Evolutionary conservation across 2,329 filamentous ascomycete genomes (phyloP).

Genomic region (Ceratocystis diversiconidia): DNA sequence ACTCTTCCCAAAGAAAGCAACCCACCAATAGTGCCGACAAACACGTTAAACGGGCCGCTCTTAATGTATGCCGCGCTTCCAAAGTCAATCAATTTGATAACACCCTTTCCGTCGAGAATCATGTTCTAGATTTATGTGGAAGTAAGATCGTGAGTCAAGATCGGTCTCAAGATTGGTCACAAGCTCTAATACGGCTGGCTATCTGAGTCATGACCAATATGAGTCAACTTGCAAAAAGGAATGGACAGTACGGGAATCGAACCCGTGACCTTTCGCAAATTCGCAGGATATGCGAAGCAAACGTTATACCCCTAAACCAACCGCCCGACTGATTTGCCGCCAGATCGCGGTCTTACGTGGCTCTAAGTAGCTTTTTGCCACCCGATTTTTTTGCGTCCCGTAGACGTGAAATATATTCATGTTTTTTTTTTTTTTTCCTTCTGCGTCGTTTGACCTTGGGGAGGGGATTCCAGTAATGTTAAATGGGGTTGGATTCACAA

Average conservation of each 20-base stretch:
- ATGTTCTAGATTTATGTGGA: no score
- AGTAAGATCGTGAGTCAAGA: no score
- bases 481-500: no score
- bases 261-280: slow-evolving; percentile 18
- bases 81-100: slow-evolving; percentile 96
- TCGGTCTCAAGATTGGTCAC: no score
- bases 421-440: no score
- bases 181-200: no score
- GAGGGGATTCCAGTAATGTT: no score
- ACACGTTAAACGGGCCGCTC: slow-evolving; percentile 95
- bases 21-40: slow-evolving; percentile 94
- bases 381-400: neutral
- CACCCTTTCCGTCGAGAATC: slow-evolving; percentile 83
- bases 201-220: no score
- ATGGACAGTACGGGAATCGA: slow-evolving; percentile 18
- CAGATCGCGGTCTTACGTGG: neutral
- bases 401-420: no score
- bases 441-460: no score
- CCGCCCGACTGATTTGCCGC: slow-evolving; percentile 6
- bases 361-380: neutral
- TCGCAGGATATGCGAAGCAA: slow-evolving; percentile 17
- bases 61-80: slow-evolving; percentile 97
- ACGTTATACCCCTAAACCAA: slow-evolving; percentile 18
- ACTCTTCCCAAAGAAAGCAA: slow-evolving; percentile 14
- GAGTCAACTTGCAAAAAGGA: neutral